Evolutionary conservation across 148 eudicot genomes (phyloP), one percentile per base, ranked within the genome.

Genomic region (Vaccinium corymbosum): DNA sequence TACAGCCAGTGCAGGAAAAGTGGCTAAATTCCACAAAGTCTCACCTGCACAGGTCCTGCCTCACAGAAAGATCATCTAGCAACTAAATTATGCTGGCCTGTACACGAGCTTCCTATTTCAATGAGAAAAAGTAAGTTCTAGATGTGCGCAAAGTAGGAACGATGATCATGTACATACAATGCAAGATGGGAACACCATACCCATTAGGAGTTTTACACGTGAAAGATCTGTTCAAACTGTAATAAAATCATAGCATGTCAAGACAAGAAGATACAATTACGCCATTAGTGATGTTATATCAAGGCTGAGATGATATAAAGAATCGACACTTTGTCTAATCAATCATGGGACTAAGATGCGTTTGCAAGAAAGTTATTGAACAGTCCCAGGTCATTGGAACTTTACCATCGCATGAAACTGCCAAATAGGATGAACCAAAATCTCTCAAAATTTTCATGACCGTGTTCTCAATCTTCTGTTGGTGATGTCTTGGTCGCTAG

Each of bases 401-500:
- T 17, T 50, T n/a, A 32, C 22, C 76, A 72, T 72, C n/a, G n/a
- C 48, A 72, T 72, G 49, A 6, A 16, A 72, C 48, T 2, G 15
- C 38, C 49, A 72, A 72, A 72, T 16, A 35, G 76, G 46, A 72
- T 35, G 76, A 38, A 19, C n/a, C 49, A 72, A 72, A 72, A 35
- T 38, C 76, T 72, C 49, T 16, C 76, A 3, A 38, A 7, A 17
- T 32, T 72, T 15, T 38, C 76, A 72, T 16, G 17, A 12, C 76
- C 76, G 15, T 10, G 0, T 35, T 72, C 49, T 38, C 76, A 72
- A 72, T 72, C 76, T 72, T 72, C 76, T 7, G 50, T 15, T 32
- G 76, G 49, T 72, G 76, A 72, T 16, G 76, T 72, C 76, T 72
- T 72, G 49, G 76, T 32, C 50, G 16, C 76, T 6, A 72, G 76